phyloP scores from a whole-genome alignment of 1,284 basidiomycete species.

The Puccinia polysora region DNA sequence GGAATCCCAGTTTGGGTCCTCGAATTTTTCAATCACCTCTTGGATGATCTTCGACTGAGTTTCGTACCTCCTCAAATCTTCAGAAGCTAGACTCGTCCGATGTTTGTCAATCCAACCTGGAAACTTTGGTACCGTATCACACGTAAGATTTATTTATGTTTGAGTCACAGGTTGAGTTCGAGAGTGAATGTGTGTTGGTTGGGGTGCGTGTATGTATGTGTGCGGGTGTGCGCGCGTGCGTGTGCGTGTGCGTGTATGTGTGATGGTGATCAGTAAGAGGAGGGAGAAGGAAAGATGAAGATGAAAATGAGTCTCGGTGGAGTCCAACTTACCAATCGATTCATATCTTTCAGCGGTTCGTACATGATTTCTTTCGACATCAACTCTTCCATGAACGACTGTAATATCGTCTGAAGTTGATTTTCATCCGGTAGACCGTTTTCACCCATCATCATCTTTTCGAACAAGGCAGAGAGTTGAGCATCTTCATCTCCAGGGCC shows the following conservation, averaged over 20 bases:
- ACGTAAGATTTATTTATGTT: neutral
- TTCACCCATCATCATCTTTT: slow-evolving; percentile 47
- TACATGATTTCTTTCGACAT: slow-evolving; percentile 91
- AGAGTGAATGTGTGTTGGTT: no score
- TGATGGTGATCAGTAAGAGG: slow-evolving; percentile 9
- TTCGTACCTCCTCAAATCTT: slow-evolving; percentile 67
- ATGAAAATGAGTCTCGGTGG: no score
- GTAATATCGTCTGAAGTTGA: slow-evolving; percentile 70
- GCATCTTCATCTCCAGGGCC: slow-evolving; percentile 21
- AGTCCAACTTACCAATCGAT: slow-evolving; percentile 63
- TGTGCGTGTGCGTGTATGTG: no score
- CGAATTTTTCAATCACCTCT: slow-evolving; percentile 70
- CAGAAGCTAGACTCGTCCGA: slow-evolving; percentile 58
- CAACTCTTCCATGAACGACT: slow-evolving; percentile 85
- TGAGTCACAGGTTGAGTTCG: neutral
- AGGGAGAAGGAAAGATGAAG: neutral
- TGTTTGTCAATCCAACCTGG: slow-evolving; percentile 67
- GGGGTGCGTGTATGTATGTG: no score
- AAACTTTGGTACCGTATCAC: no score
- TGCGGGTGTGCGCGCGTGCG: no score
- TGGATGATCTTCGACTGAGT: slow-evolving; percentile 65
- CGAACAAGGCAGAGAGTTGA: slow-evolving; percentile 38
- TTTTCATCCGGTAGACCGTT: slow-evolving; percentile 58
- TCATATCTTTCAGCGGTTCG: slow-evolving; percentile 83
- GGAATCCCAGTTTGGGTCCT: slow-evolving; percentile 57